These are phyloP conservation scores for Corynespora cassiicola DNA, from an alignment of 2,329 filamentous ascomycete species.

Conservation along the genomic window DNA sequence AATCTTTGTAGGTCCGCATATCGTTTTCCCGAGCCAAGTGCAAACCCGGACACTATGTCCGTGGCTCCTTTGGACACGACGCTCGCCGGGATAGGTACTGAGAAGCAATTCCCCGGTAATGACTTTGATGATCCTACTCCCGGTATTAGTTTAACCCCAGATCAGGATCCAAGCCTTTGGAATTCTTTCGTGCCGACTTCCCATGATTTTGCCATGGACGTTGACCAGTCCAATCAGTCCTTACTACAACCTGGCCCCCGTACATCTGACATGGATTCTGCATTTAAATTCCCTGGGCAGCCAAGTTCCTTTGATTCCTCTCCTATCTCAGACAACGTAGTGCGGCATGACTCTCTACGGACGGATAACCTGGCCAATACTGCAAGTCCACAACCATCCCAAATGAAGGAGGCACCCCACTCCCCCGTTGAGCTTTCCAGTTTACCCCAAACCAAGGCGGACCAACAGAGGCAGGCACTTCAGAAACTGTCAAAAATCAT, in stretches of 20 bases:
- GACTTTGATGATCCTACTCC: slow-evolving; percentile 23
- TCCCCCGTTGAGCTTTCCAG: slow-evolving; percentile 17
- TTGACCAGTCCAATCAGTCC: slow-evolving; percentile 12
- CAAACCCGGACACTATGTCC: slow-evolving; percentile 12
- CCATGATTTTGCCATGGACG: slow-evolving; percentile 19
- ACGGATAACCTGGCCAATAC: slow-evolving; percentile 13
- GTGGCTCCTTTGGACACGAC: slow-evolving; percentile 37
- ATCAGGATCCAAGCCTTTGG: slow-evolving; percentile 27
- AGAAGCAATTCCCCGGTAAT: slow-evolving; percentile 23
- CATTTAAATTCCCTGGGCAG: not conserved
- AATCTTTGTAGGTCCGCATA: slow-evolving; percentile 33
- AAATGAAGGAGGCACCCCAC: slow-evolving; percentile 2
- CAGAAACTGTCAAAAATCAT: slow-evolving; percentile 29
- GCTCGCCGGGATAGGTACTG: slow-evolving; percentile 37
- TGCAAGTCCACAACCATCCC: slow-evolving; percentile 9
- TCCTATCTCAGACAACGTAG: not conserved
- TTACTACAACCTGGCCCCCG: slow-evolving; percentile 1
- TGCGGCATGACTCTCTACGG: slow-evolving; percentile 12
- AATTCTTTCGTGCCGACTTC: slow-evolving; percentile 16
- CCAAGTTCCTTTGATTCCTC: not conserved
- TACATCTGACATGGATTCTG: slow-evolving; percentile 4
- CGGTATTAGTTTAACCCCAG: slow-evolving; percentile 27
- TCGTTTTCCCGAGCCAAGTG: slow-evolving; percentile 6
- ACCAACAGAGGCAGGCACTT: slow-evolving; percentile 25
- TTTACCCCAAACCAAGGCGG: slow-evolving; percentile 37